Percentiles rank a stretch among this genome's conserved stretches.
These are phyloP conservation scores for Boletus semigastroideus DNA, from an alignment of 1,284 basidiomycete genomes.

Conservation along the genomic window DNA sequence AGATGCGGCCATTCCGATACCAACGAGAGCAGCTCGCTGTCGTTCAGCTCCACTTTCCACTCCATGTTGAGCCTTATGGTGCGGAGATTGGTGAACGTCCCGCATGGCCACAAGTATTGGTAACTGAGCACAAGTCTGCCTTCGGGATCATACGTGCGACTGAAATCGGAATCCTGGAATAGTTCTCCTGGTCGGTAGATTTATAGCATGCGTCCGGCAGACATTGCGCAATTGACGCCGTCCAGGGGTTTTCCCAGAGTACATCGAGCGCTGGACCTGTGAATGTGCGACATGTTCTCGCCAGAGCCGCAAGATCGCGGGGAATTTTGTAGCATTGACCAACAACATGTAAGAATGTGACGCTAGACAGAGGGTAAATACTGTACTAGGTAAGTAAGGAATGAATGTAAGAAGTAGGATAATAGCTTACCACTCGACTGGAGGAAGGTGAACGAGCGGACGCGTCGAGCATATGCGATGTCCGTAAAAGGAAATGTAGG, in stretches of 20 bases:
- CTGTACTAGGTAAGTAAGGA: too few relatives aligned
- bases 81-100: not conserved
- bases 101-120: not conserved
- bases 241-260: not conserved
- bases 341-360: too few relatives aligned
- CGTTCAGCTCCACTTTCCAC: not conserved
- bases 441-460: too few relatives aligned
- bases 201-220: not conserved
- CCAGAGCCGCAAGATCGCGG: not conserved
- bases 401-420: too few relatives aligned
- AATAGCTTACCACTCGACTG: too few relatives aligned
- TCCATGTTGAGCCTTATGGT: not conserved
- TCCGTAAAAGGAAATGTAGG: too few relatives aligned
- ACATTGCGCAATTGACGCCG: not conserved
- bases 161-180: not conserved
- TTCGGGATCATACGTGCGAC: too few relatives aligned
- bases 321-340: not conserved
- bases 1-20: not conserved
- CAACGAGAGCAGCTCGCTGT: not conserved
- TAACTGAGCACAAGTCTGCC: not conserved
- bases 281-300: not conserved
- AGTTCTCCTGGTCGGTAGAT: too few relatives aligned
- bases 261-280: not conserved
- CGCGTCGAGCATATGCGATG: too few relatives aligned
- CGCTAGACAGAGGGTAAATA: too few relatives aligned